Base-by-base conservation (phyloP, 2,329 filamentous ascomycete species). In the Didymellaceae sp. region DNA sequence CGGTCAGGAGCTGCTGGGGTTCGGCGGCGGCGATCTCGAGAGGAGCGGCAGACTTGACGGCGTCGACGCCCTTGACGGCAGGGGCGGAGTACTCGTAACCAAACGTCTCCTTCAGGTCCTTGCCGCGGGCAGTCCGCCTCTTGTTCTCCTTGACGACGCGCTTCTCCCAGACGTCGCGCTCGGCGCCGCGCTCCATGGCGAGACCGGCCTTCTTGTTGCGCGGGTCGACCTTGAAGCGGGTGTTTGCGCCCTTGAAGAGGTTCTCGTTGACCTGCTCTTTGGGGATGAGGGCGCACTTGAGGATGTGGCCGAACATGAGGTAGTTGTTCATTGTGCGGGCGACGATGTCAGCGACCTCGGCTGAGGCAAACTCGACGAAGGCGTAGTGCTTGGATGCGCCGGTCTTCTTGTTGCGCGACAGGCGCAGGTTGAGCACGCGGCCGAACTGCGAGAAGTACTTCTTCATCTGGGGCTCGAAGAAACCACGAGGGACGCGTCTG, bases 311-410 rank as follows among this genome's bases (percentile, higher is more conserved):
- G 73, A 96, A 97, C 68, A 99, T 82, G 30, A 97, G 85, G 75
- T 99, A 99, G 77, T 92, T 95, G 80, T 97, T 86, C 94, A 99
- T 99, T 17, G 94, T 96, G 77, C 91, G 90, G 40, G 90, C 88
- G 22, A 96, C 93, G 62, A 97, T 91, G 65, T 90, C 88, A 30
- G 94, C 93, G n/a, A 91, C 89, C 49, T 91, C 87, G 25, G 81
- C 78, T 6, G 83, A 84, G 2, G 77, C 77, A 68, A 99, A 99
- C 76, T 99, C 91, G 67, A 99, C 83, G 74, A 97, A 99, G 24
- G 91, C 94, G 69, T 89, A 96, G 79, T 97, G 94, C 79, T 94
- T 96, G 72, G 89, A 91, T 51, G 86, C 85, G 47, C 94, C 94
- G 1, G 92, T 97, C 74, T 88, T 88, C 75, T 89, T 91, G 81